Conservation (phyloP, 371 early-diverging fungal genomes). For the Umbelopsis sp. region DNA sequence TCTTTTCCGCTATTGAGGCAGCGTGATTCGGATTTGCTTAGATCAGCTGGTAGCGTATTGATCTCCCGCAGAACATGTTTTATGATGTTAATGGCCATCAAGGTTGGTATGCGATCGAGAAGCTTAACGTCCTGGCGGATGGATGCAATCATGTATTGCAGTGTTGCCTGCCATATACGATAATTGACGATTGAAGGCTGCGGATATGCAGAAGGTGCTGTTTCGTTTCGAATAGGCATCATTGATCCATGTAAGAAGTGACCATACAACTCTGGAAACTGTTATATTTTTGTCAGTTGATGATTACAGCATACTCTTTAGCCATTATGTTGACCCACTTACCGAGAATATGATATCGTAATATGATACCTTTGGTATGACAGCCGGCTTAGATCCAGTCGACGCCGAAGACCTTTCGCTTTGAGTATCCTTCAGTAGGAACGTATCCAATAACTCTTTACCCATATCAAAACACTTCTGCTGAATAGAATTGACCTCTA, state of each 20-base stretch:
- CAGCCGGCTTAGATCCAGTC: background rate
- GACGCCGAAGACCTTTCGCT: constrained; percentile 15
- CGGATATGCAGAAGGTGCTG: constrained; percentile 24
- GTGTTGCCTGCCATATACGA: constrained; percentile 49
- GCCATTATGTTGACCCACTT: constrained; percentile 17
- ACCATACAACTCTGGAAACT: constrained; percentile 54
- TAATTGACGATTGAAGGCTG: constrained; percentile 46
- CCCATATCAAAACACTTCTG: constrained; percentile 42
- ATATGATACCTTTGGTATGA: constrained; percentile 37
- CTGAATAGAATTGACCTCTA: constrained; percentile 29
- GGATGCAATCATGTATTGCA: constrained; percentile 42
- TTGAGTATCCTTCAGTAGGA: constrained; percentile 32
- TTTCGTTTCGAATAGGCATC: constrained; percentile 16
- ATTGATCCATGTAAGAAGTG: constrained; percentile 40
- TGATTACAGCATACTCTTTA: background rate
- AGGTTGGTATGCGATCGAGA: constrained; percentile 44
- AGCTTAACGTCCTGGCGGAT: constrained; percentile 44
- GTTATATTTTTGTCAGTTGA: background rate
- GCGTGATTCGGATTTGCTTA: constrained; percentile 38
- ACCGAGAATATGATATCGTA: constrained; percentile 52
- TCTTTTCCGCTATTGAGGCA: constrained; percentile 55
- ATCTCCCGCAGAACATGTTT: constrained; percentile 53
- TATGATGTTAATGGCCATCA: constrained; percentile 52
- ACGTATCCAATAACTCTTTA: constrained; percentile 41
- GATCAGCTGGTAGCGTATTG: constrained; percentile 45